Evolutionary conservation across 371 early-diverging fungal genomes (phyloP), one percentile per base, ranked within the genome.

Genomic region (Mortierella sp.): DNA sequence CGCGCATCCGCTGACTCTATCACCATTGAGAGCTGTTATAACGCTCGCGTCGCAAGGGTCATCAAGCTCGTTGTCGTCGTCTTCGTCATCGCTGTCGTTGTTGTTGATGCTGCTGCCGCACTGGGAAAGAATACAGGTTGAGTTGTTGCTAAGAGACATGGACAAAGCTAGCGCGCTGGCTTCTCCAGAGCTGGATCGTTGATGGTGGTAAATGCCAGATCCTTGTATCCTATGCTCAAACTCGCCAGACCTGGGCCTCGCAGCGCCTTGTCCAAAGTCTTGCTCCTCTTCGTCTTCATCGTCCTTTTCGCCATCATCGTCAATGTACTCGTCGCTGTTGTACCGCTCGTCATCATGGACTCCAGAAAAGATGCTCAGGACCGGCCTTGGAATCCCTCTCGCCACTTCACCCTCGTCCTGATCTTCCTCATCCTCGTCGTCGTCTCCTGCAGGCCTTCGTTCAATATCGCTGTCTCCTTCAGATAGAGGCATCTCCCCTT

Each of bases 381-480:
- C 68, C 42, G 34, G 68, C 19, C 68, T 38, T 9, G 21, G 68
- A 42, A 68, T 38, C 8, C 21, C 44, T 3, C 68, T 68, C 19
- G 52, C 34, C 7, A 68, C 76, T 11, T 74, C 74, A 1, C n/a
- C 63, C 31, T 60, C 75, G 10, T 45, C 21, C 3, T 45, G 63
- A 13, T 16, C 44, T 3, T 60, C 47, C 31, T 73, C 60, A 0
- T 73, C 73, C 1, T 79, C 73, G 16, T 65, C 78, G 1, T 54
- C 44, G 45, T 79, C 57, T 21, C 38, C 52, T 19, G 50, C 70
- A 55, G 68, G 44, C 6, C 57, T 75, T 26, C 38, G 50, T 5
- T 78, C 70, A 44, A 48, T 63, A 9, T 72, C 72, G 34, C 44
- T 70, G 34, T 79, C 65, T n/a, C 42, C 74, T 26, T 76, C 76